Evolutionary conservation across 1,284 basidiomycete genomes (phyloP), one percentile per base, ranked within the genome.

Genomic region (Heimioporus retisporus): DNA sequence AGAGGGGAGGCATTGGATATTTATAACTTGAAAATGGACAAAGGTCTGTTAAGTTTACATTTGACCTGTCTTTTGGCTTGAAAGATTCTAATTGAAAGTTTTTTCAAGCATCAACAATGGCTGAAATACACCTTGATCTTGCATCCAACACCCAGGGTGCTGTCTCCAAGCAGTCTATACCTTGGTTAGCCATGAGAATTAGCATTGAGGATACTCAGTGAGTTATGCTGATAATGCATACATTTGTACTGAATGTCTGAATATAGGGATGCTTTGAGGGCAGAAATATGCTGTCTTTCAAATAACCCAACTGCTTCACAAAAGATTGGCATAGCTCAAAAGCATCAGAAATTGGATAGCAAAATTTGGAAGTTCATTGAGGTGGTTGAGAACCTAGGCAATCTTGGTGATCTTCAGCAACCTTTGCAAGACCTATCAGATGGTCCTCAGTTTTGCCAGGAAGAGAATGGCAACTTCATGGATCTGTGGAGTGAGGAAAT

Each of bases 171-270:
- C 59, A 51, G 5, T 54, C 54, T 3, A 18, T 68, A 15, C 23
- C 21, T 3, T 69, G 51, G 51, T 48, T 69, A 31, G 42, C 65
- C 15, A 50, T 56, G 13, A 59, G 67, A 13, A 65, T 68, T 4
- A 56, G 53, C 8, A 65, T 68, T 43, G 62, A 68, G 21, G 55
- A 68, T 68, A 40, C 15, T n/a, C 62, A 68, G 63, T 64, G 50
- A 56, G 67, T 28, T 28, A 28, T 44, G 23, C 23, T 51, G n/a
- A 21, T 6, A 25, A 11, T 23, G 25, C 16, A 46, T 43, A 19
- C 10, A 6, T 46, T 46, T 15, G 6, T 15, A 46, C 16, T 19
- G 6, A 46, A 18, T 28, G 44, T 46, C 6, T 46, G 15, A 46
- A 13, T 35, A 0, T 40, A 65, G 64, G 31, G 50, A 69, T 59